Base-by-base conservation (phyloP, 495 filamentous ascomycete genomes). In the Daldinia caldariorum region DNA sequence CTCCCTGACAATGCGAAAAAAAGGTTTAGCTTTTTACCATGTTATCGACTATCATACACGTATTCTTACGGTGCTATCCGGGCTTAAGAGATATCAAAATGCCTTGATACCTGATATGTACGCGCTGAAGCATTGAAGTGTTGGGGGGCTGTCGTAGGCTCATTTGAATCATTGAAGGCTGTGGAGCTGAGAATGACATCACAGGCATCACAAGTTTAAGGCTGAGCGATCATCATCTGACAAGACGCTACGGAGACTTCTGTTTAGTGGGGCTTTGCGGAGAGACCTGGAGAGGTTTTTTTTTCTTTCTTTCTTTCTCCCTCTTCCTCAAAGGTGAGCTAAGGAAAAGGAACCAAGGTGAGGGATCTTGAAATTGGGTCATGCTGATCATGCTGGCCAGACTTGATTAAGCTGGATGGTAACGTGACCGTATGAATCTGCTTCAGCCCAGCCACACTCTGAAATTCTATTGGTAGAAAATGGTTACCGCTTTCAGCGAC, bases 111-210 rank as follows among this genome's bases (percentile, higher is more conserved):
- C 20, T n/a, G 6, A 6, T 8, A 22, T 38, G 10, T 5, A 8
- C 34, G 39, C 35, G 12, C 29, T 18, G 20, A 12, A 26, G 22
- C 5, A 26, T 32, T 53, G 34, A 5, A 35, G 43, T 16, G 43
- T 47, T 22, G 18, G 18, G 43, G 16, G 8, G 26, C 26, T 8
- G 7, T 45, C 14, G 41, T 45, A 9, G 14, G 39, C 26, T 26
- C 26, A 3, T 26, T 26, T 26, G 26, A 26, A 26, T 16, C 16
- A 7, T 20, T 45, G 20, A 18, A 31, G 37, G 32, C 35, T 67
- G 39, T 58, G 9, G 60, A 72, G 70, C 70, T 68, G 70, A 68
- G 66, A 53, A 72, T 72, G 70, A 72, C 70, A 72, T 72, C 70
- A 72, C 65, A 45, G 29, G 26, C 57, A 34, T 53, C 49, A 49